Evolutionary conservation across 345 rosid genomes (phyloP).

Genomic region (Syzygium aqueum): DNA sequence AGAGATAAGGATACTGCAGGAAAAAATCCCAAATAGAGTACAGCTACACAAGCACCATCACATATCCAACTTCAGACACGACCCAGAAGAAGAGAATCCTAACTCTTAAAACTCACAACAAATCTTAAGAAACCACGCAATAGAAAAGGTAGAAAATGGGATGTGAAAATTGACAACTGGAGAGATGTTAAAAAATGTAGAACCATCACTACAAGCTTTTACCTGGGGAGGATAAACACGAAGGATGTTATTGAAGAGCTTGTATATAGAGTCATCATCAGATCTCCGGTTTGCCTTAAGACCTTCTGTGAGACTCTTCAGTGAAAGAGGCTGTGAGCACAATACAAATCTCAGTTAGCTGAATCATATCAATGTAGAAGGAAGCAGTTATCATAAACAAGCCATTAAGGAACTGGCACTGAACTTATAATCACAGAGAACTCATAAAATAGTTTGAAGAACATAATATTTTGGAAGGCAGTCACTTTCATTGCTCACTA

Average conservation of each 20-base stretch:
- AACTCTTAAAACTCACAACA: background rate
- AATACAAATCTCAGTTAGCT: slow-evolving; percentile 3
- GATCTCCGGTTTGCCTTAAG: slow-evolving; percentile 49
- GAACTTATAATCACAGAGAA: background rate
- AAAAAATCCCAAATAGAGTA: background rate
- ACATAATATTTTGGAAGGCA: background rate
- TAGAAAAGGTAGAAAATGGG: background rate
- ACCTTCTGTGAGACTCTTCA: slow-evolving; percentile 87
- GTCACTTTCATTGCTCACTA: background rate
- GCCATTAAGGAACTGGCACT: background rate
- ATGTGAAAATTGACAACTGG: background rate
- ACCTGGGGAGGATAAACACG: slow-evolving; percentile 73
- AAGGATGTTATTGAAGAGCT: slow-evolving; percentile 77
- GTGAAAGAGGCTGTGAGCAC: slow-evolving; percentile 66
- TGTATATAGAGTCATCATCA: slow-evolving; percentile 53
- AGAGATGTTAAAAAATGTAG: background rate
- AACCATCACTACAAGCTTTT: background rate
- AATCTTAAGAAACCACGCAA: background rate
- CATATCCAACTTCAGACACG: background rate
- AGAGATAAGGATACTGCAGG: background rate
- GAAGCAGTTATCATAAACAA: background rate
- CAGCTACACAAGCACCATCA: background rate
- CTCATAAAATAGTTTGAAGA: background rate
- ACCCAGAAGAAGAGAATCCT: background rate
- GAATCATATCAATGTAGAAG: background rate